Evolutionary conservation across 306 rosid genomes (phyloP).

Genomic region (Pyrus pyrifolia): DNA sequence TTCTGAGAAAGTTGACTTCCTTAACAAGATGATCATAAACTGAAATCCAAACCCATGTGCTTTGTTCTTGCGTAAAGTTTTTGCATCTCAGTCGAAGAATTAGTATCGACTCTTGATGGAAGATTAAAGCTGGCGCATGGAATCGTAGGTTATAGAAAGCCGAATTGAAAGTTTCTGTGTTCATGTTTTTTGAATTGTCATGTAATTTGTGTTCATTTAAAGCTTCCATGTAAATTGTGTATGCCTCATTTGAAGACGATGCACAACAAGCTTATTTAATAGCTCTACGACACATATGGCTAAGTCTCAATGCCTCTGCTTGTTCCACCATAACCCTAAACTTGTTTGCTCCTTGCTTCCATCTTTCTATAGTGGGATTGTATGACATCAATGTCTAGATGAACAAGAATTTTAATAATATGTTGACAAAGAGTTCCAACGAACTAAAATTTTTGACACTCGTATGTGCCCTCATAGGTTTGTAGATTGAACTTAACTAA

Average conservation of each 20-base stretch:
- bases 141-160: too few species aligned
- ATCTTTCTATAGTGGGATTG: background rate
- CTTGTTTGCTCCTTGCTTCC: background rate
- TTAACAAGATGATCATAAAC: constrained; percentile 76
- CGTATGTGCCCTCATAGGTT: too few species aligned
- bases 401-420: too few species aligned
- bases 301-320: background rate
- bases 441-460: too few species aligned
- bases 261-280: background rate
- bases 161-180: too few species aligned
- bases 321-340: background rate
- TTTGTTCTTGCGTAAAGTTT: background rate
- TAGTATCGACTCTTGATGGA: background rate
- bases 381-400: background rate
- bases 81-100: background rate
- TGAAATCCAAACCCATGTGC: constrained; percentile 19
- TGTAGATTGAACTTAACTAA: background rate
- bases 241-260: background rate
- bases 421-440: too few species aligned
- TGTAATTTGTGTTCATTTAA: background rate
- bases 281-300: background rate
- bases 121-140: too few species aligned
- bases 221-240: too few species aligned
- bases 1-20: constrained; percentile 69
- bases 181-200: background rate